Conservation (phyloP, 192 early-diverging fungal genomes). For the Globomyces pollinis-pini region DNA sequence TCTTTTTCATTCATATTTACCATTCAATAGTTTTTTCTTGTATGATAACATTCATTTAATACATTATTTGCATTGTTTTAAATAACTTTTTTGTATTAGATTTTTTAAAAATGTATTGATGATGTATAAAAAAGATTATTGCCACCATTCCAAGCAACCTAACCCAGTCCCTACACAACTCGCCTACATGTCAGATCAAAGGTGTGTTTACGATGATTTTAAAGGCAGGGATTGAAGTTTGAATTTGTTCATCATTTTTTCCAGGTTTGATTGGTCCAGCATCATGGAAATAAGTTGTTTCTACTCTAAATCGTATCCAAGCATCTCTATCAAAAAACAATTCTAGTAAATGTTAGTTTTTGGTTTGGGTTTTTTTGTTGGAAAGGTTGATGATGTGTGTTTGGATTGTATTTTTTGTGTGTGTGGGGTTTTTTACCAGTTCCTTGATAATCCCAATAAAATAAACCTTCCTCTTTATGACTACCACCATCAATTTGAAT, state of each 20-base stretch:
- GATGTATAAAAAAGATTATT: not conserved
- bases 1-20: too few species aligned
- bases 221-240: too few species aligned
- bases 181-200: not conserved
- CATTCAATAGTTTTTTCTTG: too few species aligned
- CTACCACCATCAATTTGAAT: not conserved
- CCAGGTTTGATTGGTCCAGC: constrained; percentile 9
- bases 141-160: not conserved
- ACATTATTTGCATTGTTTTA: too few species aligned
- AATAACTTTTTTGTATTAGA: too few species aligned
- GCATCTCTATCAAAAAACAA: constrained; percentile 10
- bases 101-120: too few species aligned
- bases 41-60: too few species aligned
- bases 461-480: not conserved
- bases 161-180: not conserved
- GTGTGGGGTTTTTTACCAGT: too few species aligned
- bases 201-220: not conserved
- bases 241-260: not conserved
- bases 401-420: too few species aligned
- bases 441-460: not conserved
- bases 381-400: too few species aligned
- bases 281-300: constrained; percentile 9
- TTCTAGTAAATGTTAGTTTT: not conserved
- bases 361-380: too few species aligned
- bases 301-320: constrained; percentile 13